phyloP scores from a whole-genome alignment of 2,329 filamentous ascomycete species.

The Pseudocercospora macadamiae region DNA sequence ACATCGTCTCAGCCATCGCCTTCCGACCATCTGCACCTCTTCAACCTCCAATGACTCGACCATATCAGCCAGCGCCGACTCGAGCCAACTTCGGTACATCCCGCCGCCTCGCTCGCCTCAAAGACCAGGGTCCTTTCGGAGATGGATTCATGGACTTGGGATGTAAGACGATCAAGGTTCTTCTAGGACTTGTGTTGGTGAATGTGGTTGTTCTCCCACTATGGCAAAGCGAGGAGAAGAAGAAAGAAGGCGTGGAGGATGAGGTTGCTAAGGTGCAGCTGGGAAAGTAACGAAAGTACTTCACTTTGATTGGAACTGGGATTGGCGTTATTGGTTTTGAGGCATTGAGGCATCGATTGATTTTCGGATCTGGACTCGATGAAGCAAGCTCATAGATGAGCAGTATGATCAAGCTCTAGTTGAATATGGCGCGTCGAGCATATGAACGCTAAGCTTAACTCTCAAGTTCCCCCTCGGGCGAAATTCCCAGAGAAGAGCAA shows the following conservation, averaged over 20 bases:
- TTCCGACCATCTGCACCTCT: neutral
- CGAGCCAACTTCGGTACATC: neutral
- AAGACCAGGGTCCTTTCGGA: neutral
- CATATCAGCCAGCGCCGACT: neutral
- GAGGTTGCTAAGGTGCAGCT: neutral
- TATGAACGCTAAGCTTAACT: too few relatives aligned
- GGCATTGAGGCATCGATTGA: too few relatives aligned
- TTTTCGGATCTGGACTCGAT: too few relatives aligned
- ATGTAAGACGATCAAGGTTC: neutral
- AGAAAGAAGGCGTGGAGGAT: neutral
- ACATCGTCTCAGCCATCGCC: too few relatives aligned
- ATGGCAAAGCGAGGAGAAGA: neutral
- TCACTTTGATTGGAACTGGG: too few relatives aligned
- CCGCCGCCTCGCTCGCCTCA: neutral
- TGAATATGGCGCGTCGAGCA: too few relatives aligned
- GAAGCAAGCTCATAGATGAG: too few relatives aligned
- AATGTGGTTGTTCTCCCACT: neutral
- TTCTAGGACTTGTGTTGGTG: neutral
- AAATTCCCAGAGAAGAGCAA: too few relatives aligned
- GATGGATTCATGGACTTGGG: neutral
- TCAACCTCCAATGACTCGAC: neutral
- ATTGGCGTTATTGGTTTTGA: too few relatives aligned
- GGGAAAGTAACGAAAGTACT: neutral
- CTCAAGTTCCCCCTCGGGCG: too few relatives aligned
- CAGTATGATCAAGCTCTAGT: too few relatives aligned